Evolutionary conservation across 768 basidiomycete species (phyloP).

Genomic region (Suillus clintonianus): DNA sequence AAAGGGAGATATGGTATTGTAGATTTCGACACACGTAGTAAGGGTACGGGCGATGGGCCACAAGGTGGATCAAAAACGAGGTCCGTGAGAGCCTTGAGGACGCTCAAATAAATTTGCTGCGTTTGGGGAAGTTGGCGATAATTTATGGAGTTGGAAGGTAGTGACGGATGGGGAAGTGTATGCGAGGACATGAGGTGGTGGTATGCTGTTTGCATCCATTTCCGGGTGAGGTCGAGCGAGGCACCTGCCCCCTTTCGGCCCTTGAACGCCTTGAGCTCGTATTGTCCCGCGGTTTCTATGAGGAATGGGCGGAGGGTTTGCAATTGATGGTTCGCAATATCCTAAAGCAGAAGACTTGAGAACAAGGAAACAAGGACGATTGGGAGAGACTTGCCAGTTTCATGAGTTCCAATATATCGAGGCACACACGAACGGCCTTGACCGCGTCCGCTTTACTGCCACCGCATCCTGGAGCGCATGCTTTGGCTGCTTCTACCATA

Average conservation of each 20-base stretch:
- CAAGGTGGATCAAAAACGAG: slow-evolving; percentile 61
- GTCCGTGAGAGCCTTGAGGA: slow-evolving; percentile 62
- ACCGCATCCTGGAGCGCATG: slow-evolving; percentile 53
- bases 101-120: slow-evolving; percentile 50
- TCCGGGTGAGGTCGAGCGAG: slow-evolving; percentile 56
- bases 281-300: slow-evolving; percentile 73
- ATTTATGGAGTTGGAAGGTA: slow-evolving; percentile 42
- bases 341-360: slow-evolving; percentile 48
- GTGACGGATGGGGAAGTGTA: slow-evolving; percentile 45
- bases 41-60: slow-evolving; percentile 16
- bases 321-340: slow-evolving; percentile 95
- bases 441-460: slow-evolving; percentile 67
- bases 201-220: slow-evolving; percentile 65
- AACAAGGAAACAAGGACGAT: slow-evolving; percentile 14
- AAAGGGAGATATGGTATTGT: slow-evolving; percentile 37
- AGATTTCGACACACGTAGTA: slow-evolving; percentile 29
- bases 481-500: slow-evolving; percentile 73
- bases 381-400: slow-evolving; percentile 69
- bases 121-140: slow-evolving; percentile 47
- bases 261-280: slow-evolving; percentile 79
- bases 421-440: slow-evolving; percentile 75
- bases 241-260: slow-evolving; percentile 47
- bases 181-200: slow-evolving; percentile 42
- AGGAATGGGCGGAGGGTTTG: slow-evolving; percentile 92
- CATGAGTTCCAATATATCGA: slow-evolving; percentile 93